phyloP scores from a whole-genome alignment of 1,284 basidiomycete species.

The Flammula alnicola region DNA sequence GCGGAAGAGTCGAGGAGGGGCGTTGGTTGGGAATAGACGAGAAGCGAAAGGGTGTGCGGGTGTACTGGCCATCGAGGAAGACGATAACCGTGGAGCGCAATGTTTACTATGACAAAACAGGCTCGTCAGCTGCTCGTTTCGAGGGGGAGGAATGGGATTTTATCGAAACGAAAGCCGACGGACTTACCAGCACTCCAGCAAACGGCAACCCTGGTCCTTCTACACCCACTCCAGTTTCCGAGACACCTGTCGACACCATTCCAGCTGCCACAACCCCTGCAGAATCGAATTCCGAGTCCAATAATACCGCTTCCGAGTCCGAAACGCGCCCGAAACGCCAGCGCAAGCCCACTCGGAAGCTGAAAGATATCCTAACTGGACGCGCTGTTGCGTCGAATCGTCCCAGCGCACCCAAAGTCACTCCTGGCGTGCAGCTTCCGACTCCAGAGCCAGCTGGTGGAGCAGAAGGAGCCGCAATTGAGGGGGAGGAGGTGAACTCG shows the following conservation, averaged over 20 bases:
- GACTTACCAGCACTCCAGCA: neutral
- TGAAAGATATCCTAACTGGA: constrained; percentile 22
- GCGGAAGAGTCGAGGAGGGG: too few relatives aligned
- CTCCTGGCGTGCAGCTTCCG: constrained; percentile 17
- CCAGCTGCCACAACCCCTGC: too few relatives aligned
- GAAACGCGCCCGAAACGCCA: constrained; percentile 13
- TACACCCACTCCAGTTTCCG: neutral
- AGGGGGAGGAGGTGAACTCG: constrained; percentile 23
- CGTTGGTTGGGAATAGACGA: too few relatives aligned
- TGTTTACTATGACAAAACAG: constrained; percentile 20
- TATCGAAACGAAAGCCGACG: neutral
- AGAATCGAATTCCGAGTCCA: too few relatives aligned
- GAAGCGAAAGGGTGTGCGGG: constrained; percentile 40
- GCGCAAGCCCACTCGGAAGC: constrained; percentile 20
- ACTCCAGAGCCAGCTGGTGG: neutral
- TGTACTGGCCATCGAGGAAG: constrained; percentile 32
- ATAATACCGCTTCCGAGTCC: neutral
- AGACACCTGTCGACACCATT: neutral
- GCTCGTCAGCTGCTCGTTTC: constrained; percentile 13
- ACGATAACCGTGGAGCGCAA: constrained; percentile 30
- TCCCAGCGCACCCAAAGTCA: constrained; percentile 12
- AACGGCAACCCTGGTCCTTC: neutral
- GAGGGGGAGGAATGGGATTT: too few relatives aligned
- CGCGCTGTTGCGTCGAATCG: constrained; percentile 9
- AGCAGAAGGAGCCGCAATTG: constrained; percentile 16